Conservation (phyloP, 2,329 filamentous ascomycete species). For the Aspergillus tanneri region DNA sequence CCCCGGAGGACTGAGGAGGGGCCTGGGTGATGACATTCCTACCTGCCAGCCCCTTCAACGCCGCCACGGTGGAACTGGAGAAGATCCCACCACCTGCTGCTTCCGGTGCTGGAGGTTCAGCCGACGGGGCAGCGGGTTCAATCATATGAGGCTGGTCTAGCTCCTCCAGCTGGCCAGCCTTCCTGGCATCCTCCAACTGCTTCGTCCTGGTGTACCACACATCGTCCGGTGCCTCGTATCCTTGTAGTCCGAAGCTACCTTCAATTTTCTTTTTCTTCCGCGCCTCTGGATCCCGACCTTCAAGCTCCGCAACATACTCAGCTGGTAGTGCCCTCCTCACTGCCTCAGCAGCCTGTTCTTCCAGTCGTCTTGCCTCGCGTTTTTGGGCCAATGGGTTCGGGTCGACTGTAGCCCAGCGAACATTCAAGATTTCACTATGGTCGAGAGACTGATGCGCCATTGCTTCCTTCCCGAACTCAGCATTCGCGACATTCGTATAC, state of each 20-base stretch:
- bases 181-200: conserved; percentile 63
- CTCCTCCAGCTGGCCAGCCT: conserved; percentile 55
- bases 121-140: conserved; percentile 44
- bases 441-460: conserved; percentile 95
- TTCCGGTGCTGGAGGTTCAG: conserved; percentile 35
- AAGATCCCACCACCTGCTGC: conserved; percentile 66
- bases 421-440: conserved; percentile 88
- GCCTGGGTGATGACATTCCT: conserved; percentile 45
- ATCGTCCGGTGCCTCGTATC: conserved; percentile 91
- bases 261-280: conserved; percentile 87
- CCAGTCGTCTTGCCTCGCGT: conserved; percentile 80
- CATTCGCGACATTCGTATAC: conserved; percentile 85
- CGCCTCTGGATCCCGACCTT: conserved; percentile 83
- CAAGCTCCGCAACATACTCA: conserved; percentile 89
- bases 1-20: conserved; percentile 48
- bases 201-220: conserved; percentile 85
- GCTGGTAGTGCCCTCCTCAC: conserved; percentile 83
- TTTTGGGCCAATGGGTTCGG: conserved; percentile 95
- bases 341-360: conserved; percentile 95
- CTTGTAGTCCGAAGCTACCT: conserved; percentile 81
- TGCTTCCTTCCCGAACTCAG: conserved; percentile 87
- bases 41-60: conserved; percentile 60
- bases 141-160: conserved; percentile 48
- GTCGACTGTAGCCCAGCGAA: conserved; percentile 94
- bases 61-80: conserved; percentile 76